Conservation (phyloP, 2,329 filamentous ascomycete genomes). For the Aspergillus spinulosporus region DNA sequence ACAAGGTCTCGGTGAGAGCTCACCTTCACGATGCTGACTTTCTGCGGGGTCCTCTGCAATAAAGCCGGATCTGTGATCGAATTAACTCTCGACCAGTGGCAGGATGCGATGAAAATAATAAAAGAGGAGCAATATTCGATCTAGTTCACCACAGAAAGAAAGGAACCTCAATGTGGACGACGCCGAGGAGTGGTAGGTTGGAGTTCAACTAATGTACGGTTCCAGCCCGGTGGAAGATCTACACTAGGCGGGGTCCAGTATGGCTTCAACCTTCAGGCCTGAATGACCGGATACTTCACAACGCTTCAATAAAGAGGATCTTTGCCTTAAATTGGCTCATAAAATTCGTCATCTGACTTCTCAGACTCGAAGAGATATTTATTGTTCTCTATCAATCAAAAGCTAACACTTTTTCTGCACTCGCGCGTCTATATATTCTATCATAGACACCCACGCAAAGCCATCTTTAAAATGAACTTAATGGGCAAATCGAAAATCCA, state of each 20-base stretch:
- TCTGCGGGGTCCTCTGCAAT: neutral
- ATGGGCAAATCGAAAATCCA: slow-evolving; percentile 38
- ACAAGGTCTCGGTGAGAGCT: neutral
- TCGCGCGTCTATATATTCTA: neutral
- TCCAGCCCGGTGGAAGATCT: neutral
- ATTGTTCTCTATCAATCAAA: too few species aligned
- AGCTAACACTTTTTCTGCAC: neutral
- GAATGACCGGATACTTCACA: neutral
- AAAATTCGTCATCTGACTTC: too few species aligned
- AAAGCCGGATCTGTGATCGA: neutral
- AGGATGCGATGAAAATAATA: neutral
- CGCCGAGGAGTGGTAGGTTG: neutral
- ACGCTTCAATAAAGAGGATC: too few species aligned
- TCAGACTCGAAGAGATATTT: too few species aligned
- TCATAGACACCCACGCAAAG: neutral
- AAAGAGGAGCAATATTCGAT: neutral
- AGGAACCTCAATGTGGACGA: neutral
- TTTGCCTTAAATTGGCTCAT: too few species aligned
- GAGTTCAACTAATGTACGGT: neutral
- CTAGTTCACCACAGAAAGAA: neutral
- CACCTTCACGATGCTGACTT: neutral
- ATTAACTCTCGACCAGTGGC: neutral
- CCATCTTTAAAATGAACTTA: neutral
- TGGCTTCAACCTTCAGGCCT: neutral
- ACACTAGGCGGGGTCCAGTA: neutral